Percentiles rank a stretch among this genome's conserved stretches.
phyloP scores from a whole-genome alignment of 768 basidiomycete genomes.

The Tulasnella calospora region DNA sequence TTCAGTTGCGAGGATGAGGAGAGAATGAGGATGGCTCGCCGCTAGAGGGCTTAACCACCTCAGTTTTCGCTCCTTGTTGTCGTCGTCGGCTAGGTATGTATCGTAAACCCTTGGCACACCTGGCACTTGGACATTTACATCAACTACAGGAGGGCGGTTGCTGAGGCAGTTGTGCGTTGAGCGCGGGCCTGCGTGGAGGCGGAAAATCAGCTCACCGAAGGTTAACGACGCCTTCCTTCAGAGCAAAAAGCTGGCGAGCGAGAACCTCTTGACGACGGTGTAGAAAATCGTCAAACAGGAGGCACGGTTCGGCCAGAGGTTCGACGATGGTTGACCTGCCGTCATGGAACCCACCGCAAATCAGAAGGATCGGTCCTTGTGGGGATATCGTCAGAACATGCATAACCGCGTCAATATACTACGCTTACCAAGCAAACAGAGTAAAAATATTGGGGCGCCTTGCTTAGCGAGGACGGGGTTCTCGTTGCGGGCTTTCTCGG shows the following conservation, averaged over 20 bases:
- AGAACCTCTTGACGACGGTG: constrained; percentile 6
- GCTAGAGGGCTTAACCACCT: no score
- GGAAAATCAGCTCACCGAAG: no score
- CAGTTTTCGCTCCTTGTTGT: no score
- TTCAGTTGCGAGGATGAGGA: not conserved
- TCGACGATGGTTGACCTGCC: constrained; percentile 16
- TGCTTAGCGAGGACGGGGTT: not conserved
- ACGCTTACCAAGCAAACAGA: not conserved
- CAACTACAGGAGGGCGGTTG: no score
- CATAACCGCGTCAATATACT: not conserved
- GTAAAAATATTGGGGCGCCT: constrained; percentile 8
- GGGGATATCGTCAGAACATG: not conserved
- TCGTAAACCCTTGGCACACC: no score
- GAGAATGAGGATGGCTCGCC: not conserved
- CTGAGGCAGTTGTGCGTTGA: no score
- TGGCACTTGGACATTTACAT: no score
- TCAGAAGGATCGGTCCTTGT: constrained; percentile 2
- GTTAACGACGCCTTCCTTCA: not conserved
- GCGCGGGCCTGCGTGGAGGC: no score
- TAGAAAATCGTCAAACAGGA: not conserved
- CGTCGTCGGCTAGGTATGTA: no score
- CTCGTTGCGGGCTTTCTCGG: not conserved
- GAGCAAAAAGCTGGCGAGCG: constrained; percentile 10
- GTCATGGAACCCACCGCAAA: constrained; percentile 18
- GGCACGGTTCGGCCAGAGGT: constrained; percentile 7